Evolutionary conservation across 1,284 basidiomycete species (phyloP).

Genomic region (Neolentinus lepideus): DNA sequence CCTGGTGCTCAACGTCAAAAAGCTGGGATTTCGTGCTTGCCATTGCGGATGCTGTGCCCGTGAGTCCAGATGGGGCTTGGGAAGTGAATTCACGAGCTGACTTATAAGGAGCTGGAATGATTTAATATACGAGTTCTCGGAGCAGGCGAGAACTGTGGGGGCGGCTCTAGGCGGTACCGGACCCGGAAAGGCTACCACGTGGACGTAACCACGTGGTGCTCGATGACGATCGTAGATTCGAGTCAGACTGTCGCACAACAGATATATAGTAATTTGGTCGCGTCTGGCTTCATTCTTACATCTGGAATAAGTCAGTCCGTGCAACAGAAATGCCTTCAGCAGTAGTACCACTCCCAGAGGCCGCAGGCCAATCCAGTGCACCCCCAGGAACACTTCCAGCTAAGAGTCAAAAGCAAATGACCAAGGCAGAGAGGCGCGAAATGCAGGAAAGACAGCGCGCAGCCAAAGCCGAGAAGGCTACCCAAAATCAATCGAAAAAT

Average conservation of each 20-base stretch:
- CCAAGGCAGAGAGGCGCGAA: slow-evolving; percentile 75
- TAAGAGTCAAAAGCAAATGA: slow-evolving; percentile 61
- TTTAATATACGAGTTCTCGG: background rate
- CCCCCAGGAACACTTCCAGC: background rate
- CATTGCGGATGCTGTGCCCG: background rate
- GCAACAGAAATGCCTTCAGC: background rate
- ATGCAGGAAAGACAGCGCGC: slow-evolving; percentile 76
- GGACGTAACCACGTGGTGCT: background rate
- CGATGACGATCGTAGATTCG: background rate
- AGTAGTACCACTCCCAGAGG: background rate
- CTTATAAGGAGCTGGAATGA: background rate
- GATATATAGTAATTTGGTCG: background rate
- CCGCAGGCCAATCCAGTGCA: background rate
- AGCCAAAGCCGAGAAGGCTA: slow-evolving; percentile 43
- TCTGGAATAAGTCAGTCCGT: background rate
- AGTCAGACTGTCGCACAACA: background rate
- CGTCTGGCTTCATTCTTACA: background rate
- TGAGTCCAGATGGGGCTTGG: background rate
- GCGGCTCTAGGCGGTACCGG: background rate
- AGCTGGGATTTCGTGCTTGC: slow-evolving; percentile 7
- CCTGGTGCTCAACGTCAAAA: slow-evolving; percentile 16
- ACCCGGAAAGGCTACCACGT: background rate
- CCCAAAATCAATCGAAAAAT: slow-evolving; percentile 16
- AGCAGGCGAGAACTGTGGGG: background rate
- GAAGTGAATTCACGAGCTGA: background rate